Evolutionary conservation across 345 rosid genomes (phyloP).

Genomic region (Durio zibethinus): DNA sequence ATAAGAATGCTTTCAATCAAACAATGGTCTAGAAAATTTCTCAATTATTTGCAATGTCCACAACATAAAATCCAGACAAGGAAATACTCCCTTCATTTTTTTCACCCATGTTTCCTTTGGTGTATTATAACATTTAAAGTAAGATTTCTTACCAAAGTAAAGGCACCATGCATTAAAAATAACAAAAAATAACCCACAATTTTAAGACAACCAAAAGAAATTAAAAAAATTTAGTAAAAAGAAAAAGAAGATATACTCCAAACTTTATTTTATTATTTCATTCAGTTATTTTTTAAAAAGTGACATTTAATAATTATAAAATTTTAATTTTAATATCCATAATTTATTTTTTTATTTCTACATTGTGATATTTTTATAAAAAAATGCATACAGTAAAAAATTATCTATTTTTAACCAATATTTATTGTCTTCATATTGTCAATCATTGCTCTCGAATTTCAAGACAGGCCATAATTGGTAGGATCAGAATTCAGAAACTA

Average conservation of each 20-base stretch:
- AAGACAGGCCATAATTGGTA: neutral
- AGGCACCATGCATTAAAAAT: neutral
- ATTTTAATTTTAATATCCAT: too few relatives aligned
- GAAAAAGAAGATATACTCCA: too few relatives aligned
- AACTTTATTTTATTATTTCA: too few relatives aligned
- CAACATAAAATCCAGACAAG: neutral
- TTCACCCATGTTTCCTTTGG: neutral
- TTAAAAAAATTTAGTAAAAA: too few relatives aligned
- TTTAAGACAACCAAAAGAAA: too few relatives aligned
- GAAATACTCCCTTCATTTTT: neutral
- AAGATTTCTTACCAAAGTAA: neutral
- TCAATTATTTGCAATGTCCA: neutral
- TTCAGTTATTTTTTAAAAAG: too few relatives aligned
- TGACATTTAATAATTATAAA: too few relatives aligned
- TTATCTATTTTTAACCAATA: neutral
- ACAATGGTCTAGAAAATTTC: neutral
- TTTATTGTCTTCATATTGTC: neutral
- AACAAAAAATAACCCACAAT: too few relatives aligned
- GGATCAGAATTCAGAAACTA: neutral
- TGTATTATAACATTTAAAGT: neutral
- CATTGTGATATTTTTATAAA: too few relatives aligned
- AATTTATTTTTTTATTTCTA: too few relatives aligned
- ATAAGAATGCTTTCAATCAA: neutral
- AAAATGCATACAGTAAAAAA: too few relatives aligned
- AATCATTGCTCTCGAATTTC: neutral